phyloP scores from a whole-genome alignment of 1,284 basidiomycete genomes.

The Heterobasidion irregulare region DNA sequence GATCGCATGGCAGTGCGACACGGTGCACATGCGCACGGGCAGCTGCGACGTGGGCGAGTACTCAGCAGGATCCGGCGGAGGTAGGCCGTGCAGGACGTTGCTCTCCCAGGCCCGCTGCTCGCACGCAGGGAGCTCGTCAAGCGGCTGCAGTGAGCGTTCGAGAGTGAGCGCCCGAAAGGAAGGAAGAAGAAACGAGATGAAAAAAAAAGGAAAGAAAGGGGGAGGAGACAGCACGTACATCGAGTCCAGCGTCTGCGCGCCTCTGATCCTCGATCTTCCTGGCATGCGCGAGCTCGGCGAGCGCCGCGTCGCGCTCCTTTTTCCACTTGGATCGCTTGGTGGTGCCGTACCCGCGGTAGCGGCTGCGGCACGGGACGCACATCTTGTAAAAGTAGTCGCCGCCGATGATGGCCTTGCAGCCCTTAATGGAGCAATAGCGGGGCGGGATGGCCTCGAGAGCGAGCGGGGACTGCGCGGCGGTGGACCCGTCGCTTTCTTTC shows the following conservation, averaged over 20 bases:
- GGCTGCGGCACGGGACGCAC: slow-evolving; percentile 41
- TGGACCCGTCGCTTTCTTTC: neutral
- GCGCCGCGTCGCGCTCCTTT: slow-evolving; percentile 32
- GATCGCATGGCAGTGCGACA: slow-evolving; percentile 46
- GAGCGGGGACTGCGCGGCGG: neutral
- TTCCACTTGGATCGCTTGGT: slow-evolving; percentile 50
- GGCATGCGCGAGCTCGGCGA: slow-evolving; percentile 31
- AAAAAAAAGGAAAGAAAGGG: neutral
- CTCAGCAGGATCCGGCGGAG: slow-evolving; percentile 6
- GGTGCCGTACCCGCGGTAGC: slow-evolving; percentile 42
- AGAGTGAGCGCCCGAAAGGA: neutral
- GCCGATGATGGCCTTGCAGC: slow-evolving; percentile 35
- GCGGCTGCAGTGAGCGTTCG: slow-evolving; percentile 4
- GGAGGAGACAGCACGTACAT: slow-evolving; percentile 14
- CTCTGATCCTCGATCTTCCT: slow-evolving; percentile 30
- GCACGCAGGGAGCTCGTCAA: slow-evolving; percentile 9
- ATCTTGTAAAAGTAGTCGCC: slow-evolving; percentile 43
- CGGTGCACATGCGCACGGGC: slow-evolving; percentile 43
- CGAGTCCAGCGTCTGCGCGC: slow-evolving; percentile 25
- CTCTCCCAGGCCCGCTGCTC: slow-evolving; percentile 13
- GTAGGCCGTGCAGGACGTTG: slow-evolving; percentile 8
- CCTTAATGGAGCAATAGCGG: slow-evolving; percentile 44
- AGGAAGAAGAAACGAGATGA: neutral
- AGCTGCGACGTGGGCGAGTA: slow-evolving; percentile 11
- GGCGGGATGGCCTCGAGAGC: slow-evolving; percentile 11